Conservation (phyloP, 2,329 filamentous ascomycete genomes). For the Cladosporium sp. region DNA sequence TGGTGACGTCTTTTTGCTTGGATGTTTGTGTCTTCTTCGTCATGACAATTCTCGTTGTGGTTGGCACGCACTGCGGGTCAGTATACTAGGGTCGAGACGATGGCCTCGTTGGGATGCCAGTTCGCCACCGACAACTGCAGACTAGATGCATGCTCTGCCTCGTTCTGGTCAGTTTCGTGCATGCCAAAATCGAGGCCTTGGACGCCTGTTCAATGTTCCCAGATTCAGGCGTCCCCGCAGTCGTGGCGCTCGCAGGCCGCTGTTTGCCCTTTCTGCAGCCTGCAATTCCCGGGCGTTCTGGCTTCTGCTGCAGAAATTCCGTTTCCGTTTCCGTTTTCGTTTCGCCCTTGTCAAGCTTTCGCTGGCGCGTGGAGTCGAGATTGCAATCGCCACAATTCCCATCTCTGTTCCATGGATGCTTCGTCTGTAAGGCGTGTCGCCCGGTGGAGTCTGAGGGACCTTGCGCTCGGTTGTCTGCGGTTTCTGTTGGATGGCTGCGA, state of each 20-base stretch:
- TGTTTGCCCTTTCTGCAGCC: too few species aligned
- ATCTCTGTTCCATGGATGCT: not conserved
- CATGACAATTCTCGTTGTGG: not conserved
- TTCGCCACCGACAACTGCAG: not conserved
- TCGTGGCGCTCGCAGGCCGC: not conserved
- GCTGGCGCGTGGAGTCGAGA: constrained; percentile 4
- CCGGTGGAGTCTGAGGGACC: constrained; percentile 4
- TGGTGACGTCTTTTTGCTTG: not conserved
- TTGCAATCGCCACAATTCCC: not conserved
- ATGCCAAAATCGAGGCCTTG: not conserved
- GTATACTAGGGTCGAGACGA: not conserved
- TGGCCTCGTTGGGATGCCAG: not conserved
- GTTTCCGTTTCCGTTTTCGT: too few species aligned
- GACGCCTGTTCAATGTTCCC: not conserved
- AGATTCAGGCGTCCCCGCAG: not conserved
- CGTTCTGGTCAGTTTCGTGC: too few species aligned
- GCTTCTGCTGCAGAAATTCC: not conserved
- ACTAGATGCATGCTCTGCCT: not conserved
- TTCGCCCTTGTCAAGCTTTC: not conserved
- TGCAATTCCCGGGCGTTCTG: not conserved
- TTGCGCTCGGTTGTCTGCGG: not conserved
- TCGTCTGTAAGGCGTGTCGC: not conserved
- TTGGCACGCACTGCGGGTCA: not conserved
- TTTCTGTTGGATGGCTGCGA: not conserved
- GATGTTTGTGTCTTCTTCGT: not conserved